Evolutionary conservation across 2,329 filamentous ascomycete genomes (phyloP).

Genomic region (Neonectria coccinea): DNA sequence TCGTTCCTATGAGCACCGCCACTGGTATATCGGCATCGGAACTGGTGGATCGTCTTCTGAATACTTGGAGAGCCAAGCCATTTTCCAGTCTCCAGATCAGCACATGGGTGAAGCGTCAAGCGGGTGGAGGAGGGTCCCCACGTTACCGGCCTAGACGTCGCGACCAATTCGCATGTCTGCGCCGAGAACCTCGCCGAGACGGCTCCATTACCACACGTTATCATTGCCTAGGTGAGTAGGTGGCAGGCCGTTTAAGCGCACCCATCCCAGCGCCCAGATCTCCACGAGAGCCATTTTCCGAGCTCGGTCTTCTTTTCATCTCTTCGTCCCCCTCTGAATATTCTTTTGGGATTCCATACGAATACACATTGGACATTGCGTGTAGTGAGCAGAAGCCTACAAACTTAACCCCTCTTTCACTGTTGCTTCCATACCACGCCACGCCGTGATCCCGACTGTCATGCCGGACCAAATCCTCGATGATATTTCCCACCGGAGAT

Average conservation of each 20-base stretch:
- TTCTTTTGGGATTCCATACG: background rate
- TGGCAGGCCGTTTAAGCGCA: constrained; percentile 27
- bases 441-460: constrained; percentile 35
- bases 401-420: constrained; percentile 12
- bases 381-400: background rate
- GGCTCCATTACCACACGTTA: constrained; percentile 28
- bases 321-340: background rate
- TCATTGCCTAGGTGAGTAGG: constrained; percentile 2
- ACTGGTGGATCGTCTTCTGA: background rate
- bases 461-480: constrained; percentile 86
- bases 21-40: background rate
- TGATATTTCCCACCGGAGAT: constrained; percentile 96
- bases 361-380: constrained; percentile 1
- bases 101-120: constrained; percentile 1
- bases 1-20: background rate
- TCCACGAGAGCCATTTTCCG: constrained; percentile 20
- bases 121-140: constrained; percentile 18
- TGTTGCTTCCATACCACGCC: constrained; percentile 27
- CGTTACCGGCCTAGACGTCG: constrained; percentile 27
- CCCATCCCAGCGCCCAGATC: constrained; percentile 17
- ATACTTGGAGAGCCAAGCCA: constrained; percentile 4
- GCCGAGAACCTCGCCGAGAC: constrained; percentile 43
- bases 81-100: background rate
- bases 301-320: background rate
- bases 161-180: constrained; percentile 26